Base-by-base conservation (phyloP, 2,329 filamentous ascomycete genomes). In the Lasiodiplodia gonubiensis region DNA sequence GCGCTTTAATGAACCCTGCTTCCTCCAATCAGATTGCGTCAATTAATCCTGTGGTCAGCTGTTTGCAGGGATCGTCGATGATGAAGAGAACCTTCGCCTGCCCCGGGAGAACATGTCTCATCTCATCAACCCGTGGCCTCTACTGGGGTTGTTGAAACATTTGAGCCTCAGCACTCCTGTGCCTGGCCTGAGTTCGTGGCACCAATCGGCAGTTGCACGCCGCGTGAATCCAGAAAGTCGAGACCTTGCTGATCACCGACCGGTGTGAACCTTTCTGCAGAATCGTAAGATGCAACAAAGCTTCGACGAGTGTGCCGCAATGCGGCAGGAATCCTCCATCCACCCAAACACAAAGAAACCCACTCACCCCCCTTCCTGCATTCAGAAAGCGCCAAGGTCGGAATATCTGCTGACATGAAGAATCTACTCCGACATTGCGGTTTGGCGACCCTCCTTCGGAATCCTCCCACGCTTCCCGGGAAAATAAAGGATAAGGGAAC, bases 171-270 rank as follows among this genome's bases (percentile, higher is more conserved):
- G 18, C 42, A 21, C n/a, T 46, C n/a, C 23, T 18, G 55, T 60
- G 35, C 55, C 55, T 48, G 55, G 33, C 55, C 55, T 60, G 55
- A 21, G n/a, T 10, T 33, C 55, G 55, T 60, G 55, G 55, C 55
- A 48, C 55, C 55, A 60, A 60, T 60, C 55, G 37, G 55, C 30
- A 27, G 6, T 39, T 60, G 39, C 12, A 46, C 18, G 18, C 42
- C 42, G 18, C n/a, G 4, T 18, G 42, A 21, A 3, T 27, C 55
- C 55, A 60, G 5, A 27, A 5, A 39, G 18, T 59, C 54, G 54
- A 59, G 55, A 12, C 55, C 55, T 60, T 46, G 55, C 39, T 42
- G 55, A 60, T 48, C 55, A 18, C 48, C 23, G 10, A 30, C 12
- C 39, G 39, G 55, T 60, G 55, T 60, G 55, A 60, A 39, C 2